Base-by-base conservation (phyloP, 73 alveolate genomes). In the Tetrahymena thermophila region DNA sequence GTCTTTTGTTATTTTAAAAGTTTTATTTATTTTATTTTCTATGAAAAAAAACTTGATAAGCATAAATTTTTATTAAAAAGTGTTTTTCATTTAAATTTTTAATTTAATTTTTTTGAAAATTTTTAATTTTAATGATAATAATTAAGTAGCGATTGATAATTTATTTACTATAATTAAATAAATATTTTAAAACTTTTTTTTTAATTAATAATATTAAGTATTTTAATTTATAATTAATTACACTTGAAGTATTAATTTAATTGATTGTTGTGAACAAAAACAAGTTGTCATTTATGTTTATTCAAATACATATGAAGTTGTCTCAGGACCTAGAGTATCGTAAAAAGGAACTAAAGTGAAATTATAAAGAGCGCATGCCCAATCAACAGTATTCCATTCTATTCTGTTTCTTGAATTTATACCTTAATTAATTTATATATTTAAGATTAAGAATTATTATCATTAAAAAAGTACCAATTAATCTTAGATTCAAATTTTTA, bases 41-140 rank as follows among this genome's bases (percentile, higher is more conserved):
- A n/a, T n/a, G n/a, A n/a, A n/a, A n/a, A n/a, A n/a, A n/a, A n/a
- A n/a, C n/a, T n/a, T n/a, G n/a, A n/a, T n/a, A n/a, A n/a, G n/a
- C n/a, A n/a, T n/a, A n/a, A n/a, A n/a, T n/a, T n/a, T n/a, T n/a
- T n/a, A n/a, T n/a, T n/a, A n/a, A n/a, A n/a, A n/a, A n/a, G n/a
- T n/a, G n/a, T n/a, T n/a, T n/a, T n/a, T n/a, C n/a, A n/a, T n/a
- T n/a, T n/a, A n/a, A n/a, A n/a, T n/a, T n/a, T n/a, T n/a, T n/a
- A n/a, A n/a, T n/a, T n/a, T n/a, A n/a, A n/a, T n/a, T 85, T 85
- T 98, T 96, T 19, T 98, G 97, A 85, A 99, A 99, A 71, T 96
- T 96, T 56, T 98, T 96, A 28, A 37, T 37, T 37, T 37, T 37
- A 37, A 37, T 4, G 2, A 37, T 2, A 4, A 37, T 4, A 4